Percentiles rank a stretch among this genome's conserved stretches.
These are phyloP conservation scores for Mycosarcoma mackinlayi DNA, from an alignment of 1,284 basidiomycete genomes.

Conservation along the genomic window DNA sequence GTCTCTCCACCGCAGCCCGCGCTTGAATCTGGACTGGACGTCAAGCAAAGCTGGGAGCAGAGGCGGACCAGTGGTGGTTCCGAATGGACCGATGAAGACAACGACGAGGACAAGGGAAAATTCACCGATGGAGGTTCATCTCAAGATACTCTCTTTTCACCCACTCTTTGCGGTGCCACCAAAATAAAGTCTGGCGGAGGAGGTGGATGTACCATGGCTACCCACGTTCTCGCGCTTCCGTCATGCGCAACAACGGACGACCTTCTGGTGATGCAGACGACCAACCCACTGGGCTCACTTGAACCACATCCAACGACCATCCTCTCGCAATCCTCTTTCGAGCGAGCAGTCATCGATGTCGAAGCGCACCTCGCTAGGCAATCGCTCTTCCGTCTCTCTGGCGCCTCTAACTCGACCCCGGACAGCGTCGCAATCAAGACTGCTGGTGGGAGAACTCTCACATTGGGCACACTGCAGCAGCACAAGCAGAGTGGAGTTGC, in stretches of 20 bases:
- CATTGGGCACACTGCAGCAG: constrained; percentile 18
- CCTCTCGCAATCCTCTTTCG: constrained; percentile 48
- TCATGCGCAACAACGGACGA: background rate
- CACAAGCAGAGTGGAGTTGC: background rate
- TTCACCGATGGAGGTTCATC: constrained; percentile 3
- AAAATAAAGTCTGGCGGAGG: background rate
- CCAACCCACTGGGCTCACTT: constrained; percentile 52
- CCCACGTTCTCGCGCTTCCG: constrained; percentile 44
- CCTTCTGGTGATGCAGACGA: constrained; percentile 58
- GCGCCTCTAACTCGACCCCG: background rate
- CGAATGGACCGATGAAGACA: constrained; percentile 13
- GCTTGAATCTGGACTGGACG: background rate
- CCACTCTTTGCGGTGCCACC: background rate
- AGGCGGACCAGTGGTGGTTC: background rate
- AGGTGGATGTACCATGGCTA: constrained; percentile 55
- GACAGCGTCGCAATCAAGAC: background rate
- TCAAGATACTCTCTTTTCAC: constrained; percentile 2
- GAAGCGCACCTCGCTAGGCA: constrained; percentile 13
- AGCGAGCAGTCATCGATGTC: constrained; percentile 53
- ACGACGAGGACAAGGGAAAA: too few relatives aligned
- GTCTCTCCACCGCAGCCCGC: constrained; percentile 20
- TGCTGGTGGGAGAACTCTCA: constrained; percentile 1
- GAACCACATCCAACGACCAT: constrained; percentile 24
- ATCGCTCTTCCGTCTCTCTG: constrained; percentile 7
- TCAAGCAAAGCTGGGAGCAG: background rate